Evolutionary conservation across 495 filamentous ascomycete genomes (phyloP).

Genomic region (Hypoxylon intermedium): DNA sequence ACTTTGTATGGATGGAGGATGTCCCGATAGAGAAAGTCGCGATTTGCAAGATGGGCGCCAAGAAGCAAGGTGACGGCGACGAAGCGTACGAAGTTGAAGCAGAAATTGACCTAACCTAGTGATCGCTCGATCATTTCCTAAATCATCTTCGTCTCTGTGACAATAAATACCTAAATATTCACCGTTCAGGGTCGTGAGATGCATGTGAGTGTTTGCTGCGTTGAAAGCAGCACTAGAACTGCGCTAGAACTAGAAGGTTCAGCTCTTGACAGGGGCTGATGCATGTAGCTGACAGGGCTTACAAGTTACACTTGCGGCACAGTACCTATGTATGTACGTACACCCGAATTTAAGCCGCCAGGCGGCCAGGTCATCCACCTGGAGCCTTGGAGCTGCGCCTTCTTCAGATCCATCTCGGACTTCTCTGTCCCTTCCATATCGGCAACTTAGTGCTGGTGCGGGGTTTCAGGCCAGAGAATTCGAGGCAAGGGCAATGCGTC

Average conservation of each 20-base stretch:
- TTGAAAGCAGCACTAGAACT: neutral
- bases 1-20: slow-evolving; percentile 67
- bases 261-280: neutral
- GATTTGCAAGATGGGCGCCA: slow-evolving; percentile 82
- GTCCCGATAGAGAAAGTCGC: slow-evolving; percentile 67
- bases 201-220: too few species aligned
- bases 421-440: slow-evolving; percentile 14
- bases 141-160: too few species aligned
- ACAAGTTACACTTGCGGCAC: neutral
- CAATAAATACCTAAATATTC: too few species aligned
- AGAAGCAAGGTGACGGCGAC: slow-evolving; percentile 59
- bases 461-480: slow-evolving; percentile 15
- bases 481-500: slow-evolving; percentile 16
- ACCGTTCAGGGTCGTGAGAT: too few species aligned
- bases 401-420: slow-evolving; percentile 6
- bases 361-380: slow-evolving; percentile 9
- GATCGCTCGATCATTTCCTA: neutral
- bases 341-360: slow-evolving; percentile 34
- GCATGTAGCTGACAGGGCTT: neutral
- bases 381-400: slow-evolving; percentile 11
- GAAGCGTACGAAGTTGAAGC: slow-evolving; percentile 60
- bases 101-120: slow-evolving; percentile 49
- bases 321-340: slow-evolving; percentile 13
- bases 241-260: neutral
- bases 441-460: slow-evolving; percentile 13